phyloP scores from a whole-genome alignment of 805 yeast species.

The Ogataea trehaloabstinens region DNA sequence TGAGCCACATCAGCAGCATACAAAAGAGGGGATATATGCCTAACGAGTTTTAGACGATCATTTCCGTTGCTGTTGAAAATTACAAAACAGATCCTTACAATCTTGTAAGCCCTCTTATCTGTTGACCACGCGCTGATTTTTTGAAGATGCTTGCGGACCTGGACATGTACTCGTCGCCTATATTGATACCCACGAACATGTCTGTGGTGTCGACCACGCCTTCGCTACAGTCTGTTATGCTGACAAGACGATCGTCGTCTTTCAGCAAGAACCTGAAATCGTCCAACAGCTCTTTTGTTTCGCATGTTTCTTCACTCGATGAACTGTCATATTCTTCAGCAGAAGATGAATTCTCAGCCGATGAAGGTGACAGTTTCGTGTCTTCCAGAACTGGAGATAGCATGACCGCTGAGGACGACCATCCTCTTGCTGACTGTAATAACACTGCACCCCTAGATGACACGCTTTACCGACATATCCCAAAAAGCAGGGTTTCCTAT shows the following conservation, averaged over 20 bases:
- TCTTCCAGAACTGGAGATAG: conserved; percentile 7
- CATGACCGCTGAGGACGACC: conserved; percentile 5
- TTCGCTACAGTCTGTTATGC: conserved; percentile 13
- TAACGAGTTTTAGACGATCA: too few relatives aligned
- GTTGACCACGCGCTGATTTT: too few relatives aligned
- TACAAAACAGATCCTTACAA: too few relatives aligned
- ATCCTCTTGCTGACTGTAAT: conserved; percentile 9
- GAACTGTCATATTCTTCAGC: conserved; percentile 7
- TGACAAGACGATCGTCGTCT: conserved; percentile 9
- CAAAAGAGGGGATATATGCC: too few relatives aligned
- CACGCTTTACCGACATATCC: background rate
- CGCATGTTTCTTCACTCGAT: conserved; percentile 7
- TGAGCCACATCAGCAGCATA: too few relatives aligned
- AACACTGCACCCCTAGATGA: background rate
- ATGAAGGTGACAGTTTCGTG: conserved; percentile 8
- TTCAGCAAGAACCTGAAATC: conserved; percentile 8
- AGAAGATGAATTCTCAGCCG: conserved; percentile 6
- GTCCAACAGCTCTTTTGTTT: conserved; percentile 8
- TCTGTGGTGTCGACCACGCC: conserved; percentile 14
- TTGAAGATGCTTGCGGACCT: background rate
- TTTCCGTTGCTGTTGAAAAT: too few relatives aligned
- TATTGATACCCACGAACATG: conserved; percentile 1
- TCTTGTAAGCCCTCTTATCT: too few relatives aligned
- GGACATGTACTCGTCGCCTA: background rate
- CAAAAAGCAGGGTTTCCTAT: background rate